Conservation (phyloP, 2,329 filamentous ascomycete genomes). For the Claviceps sorghi region DNA sequence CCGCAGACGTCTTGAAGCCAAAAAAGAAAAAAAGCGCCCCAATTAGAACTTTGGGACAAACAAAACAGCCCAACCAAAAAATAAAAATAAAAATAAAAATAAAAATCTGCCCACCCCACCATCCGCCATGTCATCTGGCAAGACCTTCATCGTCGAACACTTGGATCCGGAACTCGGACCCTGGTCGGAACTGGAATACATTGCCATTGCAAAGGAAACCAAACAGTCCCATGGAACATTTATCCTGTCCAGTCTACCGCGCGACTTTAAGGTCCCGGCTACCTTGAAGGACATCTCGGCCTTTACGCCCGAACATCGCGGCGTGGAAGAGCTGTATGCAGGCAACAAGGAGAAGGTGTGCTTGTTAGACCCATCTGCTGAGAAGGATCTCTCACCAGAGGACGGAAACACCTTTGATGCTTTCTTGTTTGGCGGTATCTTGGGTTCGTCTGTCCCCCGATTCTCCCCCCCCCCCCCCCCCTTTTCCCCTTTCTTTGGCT, state of each 20-base stretch:
- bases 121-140: slow-evolving; percentile 31
- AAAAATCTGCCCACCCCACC: slow-evolving; percentile 1
- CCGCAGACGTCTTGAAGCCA: neutral
- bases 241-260: slow-evolving; percentile 67
- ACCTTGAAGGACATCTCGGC: slow-evolving; percentile 40
- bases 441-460: slow-evolving; percentile 44
- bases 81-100: neutral
- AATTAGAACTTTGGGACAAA: neutral
- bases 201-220: slow-evolving; percentile 72
- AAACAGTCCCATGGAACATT: slow-evolving; percentile 52
- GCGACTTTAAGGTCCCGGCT: slow-evolving; percentile 49
- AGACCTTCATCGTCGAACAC: slow-evolving; percentile 91
- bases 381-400: slow-evolving; percentile 65
- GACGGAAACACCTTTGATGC: slow-evolving; percentile 75
- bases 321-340: slow-evolving; percentile 73
- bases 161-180: slow-evolving; percentile 85
- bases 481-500: neutral
- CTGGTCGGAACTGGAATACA: slow-evolving; percentile 92
- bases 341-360: slow-evolving; percentile 63
- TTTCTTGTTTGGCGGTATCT: slow-evolving; percentile 90
- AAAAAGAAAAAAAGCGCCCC: neutral
- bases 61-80: neutral
- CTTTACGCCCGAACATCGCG: slow-evolving; percentile 57
- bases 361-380: slow-evolving; percentile 73
- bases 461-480: neutral